Evolutionary conservation across 805 yeast genomes (phyloP).

Genomic region (Wickerhamomyces sydowiorum): DNA sequence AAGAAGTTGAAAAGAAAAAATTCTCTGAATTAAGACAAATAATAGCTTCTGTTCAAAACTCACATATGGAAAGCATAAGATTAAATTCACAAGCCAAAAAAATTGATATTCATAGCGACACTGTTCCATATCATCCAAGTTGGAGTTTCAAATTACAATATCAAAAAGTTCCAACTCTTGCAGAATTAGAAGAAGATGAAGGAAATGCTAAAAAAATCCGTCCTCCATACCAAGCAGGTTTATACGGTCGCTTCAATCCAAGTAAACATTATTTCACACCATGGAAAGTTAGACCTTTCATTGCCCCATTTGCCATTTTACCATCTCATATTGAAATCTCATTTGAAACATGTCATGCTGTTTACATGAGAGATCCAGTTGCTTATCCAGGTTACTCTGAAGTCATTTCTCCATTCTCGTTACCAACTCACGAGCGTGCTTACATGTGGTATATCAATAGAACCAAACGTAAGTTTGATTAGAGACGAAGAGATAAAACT

Average conservation of each 20-base stretch:
- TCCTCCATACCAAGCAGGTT: slow-evolving; percentile 77
- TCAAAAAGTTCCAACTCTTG: slow-evolving; percentile 39
- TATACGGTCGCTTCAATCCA: slow-evolving; percentile 77
- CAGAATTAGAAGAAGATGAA: slow-evolving; percentile 46
- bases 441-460: slow-evolving; percentile 88
- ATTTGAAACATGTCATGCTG: slow-evolving; percentile 89
- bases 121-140: slow-evolving; percentile 38
- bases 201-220: slow-evolving; percentile 39
- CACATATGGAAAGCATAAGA: slow-evolving; percentile 23
- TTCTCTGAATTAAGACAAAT: slow-evolving; percentile 23
- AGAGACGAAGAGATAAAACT: slow-evolving; percentile 10
- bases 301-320: slow-evolving; percentile 86
- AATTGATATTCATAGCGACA: slow-evolving; percentile 15
- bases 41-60: slow-evolving; percentile 15
- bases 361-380: slow-evolving; percentile 94
- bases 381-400: slow-evolving; percentile 97
- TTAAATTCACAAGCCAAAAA: slow-evolving; percentile 25
- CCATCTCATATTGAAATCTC: slow-evolving; percentile 92
- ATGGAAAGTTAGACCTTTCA: slow-evolving; percentile 91
- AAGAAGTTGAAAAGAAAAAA: slow-evolving; percentile 25
- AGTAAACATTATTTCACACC: slow-evolving; percentile 88
- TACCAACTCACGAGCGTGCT: slow-evolving; percentile 84
- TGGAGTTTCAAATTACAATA: slow-evolving; percentile 44
- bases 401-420: slow-evolving; percentile 84
- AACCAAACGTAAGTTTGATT: slow-evolving; percentile 42